Conservation (phyloP, 2,329 filamentous ascomycete species). For the Bipolaris gigantea region DNA sequence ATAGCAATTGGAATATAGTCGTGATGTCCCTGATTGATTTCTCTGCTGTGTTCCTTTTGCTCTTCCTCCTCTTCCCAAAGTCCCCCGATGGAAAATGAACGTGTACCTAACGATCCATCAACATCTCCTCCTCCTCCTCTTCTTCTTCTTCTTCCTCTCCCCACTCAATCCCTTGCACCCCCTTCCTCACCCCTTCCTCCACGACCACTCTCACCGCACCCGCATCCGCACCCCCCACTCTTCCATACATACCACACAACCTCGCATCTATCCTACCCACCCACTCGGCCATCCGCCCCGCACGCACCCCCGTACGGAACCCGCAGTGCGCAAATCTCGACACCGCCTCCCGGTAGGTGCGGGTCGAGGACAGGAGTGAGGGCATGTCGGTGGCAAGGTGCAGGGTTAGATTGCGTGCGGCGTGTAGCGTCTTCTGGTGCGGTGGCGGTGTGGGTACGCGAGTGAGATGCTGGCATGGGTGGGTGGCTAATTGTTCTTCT, state of each 20-base stretch:
- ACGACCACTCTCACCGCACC: slow-evolving; percentile 15
- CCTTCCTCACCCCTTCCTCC: slow-evolving; percentile 19
- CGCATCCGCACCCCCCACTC: slow-evolving; percentile 10
- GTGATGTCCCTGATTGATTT: neutral
- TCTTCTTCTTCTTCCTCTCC: neutral
- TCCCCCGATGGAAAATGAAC: too few relatives aligned
- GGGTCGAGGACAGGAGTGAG: neutral
- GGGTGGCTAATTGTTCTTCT: neutral
- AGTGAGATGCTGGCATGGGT: neutral
- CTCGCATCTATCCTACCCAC: slow-evolving; percentile 16
- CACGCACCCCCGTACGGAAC: slow-evolving; percentile 5
- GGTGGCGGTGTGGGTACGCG: too few relatives aligned
- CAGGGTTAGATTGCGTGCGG: neutral
- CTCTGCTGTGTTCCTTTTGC: too few relatives aligned
- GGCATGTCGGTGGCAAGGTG: slow-evolving; percentile 2
- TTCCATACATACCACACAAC: slow-evolving; percentile 13
- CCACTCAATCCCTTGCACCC: neutral
- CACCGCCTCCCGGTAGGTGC: slow-evolving; percentile 23
- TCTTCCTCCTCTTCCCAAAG: too few relatives aligned
- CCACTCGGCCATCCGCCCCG: slow-evolving; percentile 20
- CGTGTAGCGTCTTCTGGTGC: too few relatives aligned
- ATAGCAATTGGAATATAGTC: too few relatives aligned
- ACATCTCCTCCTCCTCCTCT: slow-evolving; percentile 26
- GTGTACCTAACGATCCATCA: slow-evolving; percentile 23
- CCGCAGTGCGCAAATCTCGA: slow-evolving; percentile 12